These are phyloP conservation scores for Leavenworthia alabamica DNA, from an alignment of 345 rosid species.

Conservation along the genomic window DNA sequence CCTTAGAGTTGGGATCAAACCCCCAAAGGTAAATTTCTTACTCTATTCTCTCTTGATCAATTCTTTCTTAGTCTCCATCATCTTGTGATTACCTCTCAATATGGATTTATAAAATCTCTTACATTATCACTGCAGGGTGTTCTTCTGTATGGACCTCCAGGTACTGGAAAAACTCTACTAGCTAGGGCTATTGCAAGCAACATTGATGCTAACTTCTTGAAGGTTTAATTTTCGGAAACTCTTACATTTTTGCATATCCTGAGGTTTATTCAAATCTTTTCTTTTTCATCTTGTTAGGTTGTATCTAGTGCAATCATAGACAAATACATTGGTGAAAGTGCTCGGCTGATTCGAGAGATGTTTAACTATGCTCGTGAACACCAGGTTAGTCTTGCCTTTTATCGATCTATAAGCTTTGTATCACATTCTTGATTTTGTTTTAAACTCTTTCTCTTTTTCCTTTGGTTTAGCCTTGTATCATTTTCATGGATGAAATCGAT, in stretches of 20 bases:
- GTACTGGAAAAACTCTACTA: slow-evolving; percentile 82
- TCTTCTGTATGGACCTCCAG: slow-evolving; percentile 95
- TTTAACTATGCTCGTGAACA: slow-evolving; percentile 97
- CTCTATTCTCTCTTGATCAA: too few relatives aligned
- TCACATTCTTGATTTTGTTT: background rate
- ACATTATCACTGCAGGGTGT: too few relatives aligned
- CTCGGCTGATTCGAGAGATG: slow-evolving; percentile 91
- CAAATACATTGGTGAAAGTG: slow-evolving; percentile 97
- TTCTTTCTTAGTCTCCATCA: too few relatives aligned
- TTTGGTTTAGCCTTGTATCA: slow-evolving; percentile 70
- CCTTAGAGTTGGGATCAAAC: slow-evolving; percentile 82
- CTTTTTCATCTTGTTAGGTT: slow-evolving; percentile 28
- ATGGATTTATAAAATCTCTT: too few relatives aligned
- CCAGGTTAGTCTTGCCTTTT: slow-evolving; percentile 46
- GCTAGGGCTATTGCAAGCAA: slow-evolving; percentile 93
- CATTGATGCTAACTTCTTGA: slow-evolving; percentile 82
- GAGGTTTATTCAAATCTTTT: too few relatives aligned
- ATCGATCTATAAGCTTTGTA: background rate
- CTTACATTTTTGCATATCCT: too few relatives aligned
- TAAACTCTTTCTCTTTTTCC: too few relatives aligned
- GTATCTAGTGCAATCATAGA: slow-evolving; percentile 97
- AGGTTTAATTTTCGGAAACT: slow-evolving; percentile 37
- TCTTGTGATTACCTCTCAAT: too few relatives aligned
- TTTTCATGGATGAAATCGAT: slow-evolving; percentile 99
- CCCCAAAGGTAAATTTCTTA: slow-evolving; percentile 99